Evolutionary conservation across 306 rosid species (phyloP).

Genomic region (Lathyrus aphaca): DNA sequence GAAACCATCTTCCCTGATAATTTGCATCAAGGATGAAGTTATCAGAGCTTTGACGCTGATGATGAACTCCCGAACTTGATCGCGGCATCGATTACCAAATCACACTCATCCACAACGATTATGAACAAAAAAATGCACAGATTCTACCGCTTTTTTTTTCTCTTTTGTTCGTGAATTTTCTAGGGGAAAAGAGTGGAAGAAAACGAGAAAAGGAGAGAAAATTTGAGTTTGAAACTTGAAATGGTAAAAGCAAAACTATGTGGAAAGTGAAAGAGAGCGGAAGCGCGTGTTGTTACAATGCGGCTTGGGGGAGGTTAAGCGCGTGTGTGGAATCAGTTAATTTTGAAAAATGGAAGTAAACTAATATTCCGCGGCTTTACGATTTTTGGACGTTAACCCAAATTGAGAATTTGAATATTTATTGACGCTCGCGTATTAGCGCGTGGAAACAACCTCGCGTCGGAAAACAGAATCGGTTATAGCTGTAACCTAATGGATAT

Average conservation of each 20-base stretch:
- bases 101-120: conserved; percentile 48
- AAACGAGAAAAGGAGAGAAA: conserved; percentile 28
- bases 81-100: conserved; percentile 63
- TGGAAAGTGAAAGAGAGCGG: conserved; percentile 24
- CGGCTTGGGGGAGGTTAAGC: neutral
- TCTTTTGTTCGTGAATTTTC: neutral
- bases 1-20: conserved; percentile 60
- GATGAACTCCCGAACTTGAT: conserved; percentile 58
- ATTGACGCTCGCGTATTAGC: no score
- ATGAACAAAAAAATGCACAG: neutral
- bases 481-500: no score
- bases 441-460: no score
- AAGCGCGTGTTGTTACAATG: conserved; percentile 49
- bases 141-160: neutral
- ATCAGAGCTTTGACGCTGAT: conserved; percentile 73
- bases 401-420: conserved; percentile 19
- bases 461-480: no score
- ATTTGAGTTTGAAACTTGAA: conserved; percentile 35
- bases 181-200: conserved; percentile 34
- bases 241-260: conserved; percentile 31
- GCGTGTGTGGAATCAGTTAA: conserved; percentile 35
- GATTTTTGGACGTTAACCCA: neutral
- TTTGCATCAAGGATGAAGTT: conserved; percentile 53
- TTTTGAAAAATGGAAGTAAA: conserved; percentile 22
- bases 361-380: conserved; percentile 13